phyloP scores from a whole-genome alignment of 1,284 basidiomycete genomes.

The Sporisorium graminicola region DNA sequence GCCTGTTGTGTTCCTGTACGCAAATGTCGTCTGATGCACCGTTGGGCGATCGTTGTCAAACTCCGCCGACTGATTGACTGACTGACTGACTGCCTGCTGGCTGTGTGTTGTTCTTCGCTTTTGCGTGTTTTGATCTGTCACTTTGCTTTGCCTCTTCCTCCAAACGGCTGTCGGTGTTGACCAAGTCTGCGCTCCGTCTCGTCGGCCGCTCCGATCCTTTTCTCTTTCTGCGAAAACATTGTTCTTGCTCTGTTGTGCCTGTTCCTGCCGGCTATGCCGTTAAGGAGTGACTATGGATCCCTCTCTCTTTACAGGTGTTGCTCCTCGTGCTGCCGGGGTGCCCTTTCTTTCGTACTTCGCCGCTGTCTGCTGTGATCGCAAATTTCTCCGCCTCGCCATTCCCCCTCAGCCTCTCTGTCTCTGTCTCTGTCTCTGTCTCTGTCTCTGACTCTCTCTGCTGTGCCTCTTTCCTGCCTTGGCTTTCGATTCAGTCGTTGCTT shows the following conservation, averaged over 20 bases:
- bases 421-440: no score
- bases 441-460: background rate
- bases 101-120: constrained; percentile 17
- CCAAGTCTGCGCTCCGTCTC: constrained; percentile 4
- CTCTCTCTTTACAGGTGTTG: background rate
- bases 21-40: constrained; percentile 23
- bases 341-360: background rate
- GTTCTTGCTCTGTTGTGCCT: constrained; percentile 6
- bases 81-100: background rate
- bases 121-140: constrained; percentile 39
- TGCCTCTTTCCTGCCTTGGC: background rate
- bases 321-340: background rate
- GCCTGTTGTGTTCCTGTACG: constrained; percentile 1
- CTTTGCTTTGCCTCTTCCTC: background rate
- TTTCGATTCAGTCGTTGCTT: background rate
- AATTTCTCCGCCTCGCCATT: background rate
- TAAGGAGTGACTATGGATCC: background rate
- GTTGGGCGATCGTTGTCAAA: constrained; percentile 27
- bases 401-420: no score
- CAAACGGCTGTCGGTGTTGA: constrained; percentile 12
- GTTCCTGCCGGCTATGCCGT: background rate
- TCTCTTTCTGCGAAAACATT: background rate
- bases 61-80: constrained; percentile 22
- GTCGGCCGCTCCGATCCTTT: constrained; percentile 14
- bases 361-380: constrained; percentile 5